These are phyloP conservation scores for Ascocoryne sarcoides DNA, from an alignment of 2,329 filamentous ascomycete genomes.

Conservation along the genomic window DNA sequence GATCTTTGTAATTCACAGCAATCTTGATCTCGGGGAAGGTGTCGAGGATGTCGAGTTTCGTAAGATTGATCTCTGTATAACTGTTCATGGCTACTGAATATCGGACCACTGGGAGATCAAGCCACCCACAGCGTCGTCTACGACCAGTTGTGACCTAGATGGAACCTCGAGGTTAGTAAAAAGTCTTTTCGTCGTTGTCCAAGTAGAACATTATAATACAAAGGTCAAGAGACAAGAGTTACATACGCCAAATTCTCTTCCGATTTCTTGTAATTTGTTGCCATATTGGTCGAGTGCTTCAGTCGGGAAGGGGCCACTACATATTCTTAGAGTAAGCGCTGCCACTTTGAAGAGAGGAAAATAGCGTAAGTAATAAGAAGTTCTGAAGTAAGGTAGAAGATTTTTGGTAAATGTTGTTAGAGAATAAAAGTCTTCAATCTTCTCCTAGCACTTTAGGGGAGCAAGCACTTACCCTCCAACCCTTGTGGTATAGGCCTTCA, in stretches of 20 bases:
- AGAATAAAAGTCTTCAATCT: too few relatives aligned
- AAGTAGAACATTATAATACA: too few relatives aligned
- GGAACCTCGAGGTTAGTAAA: neutral
- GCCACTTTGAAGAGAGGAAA: too few relatives aligned
- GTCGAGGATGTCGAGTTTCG: constrained; percentile 62
- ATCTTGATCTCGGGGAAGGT: constrained; percentile 67
- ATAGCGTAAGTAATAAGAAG: too few relatives aligned
- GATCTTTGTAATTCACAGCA: constrained; percentile 58
- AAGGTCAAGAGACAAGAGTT: too few relatives aligned
- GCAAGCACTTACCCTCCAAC: too few relatives aligned
- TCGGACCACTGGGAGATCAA: constrained; percentile 43
- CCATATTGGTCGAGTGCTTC: constrained; percentile 42
- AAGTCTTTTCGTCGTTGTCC: neutral
- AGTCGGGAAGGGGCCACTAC: constrained; percentile 57
- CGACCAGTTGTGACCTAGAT: constrained; percentile 31
- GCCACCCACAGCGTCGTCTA: constrained; percentile 51
- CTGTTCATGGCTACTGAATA: constrained; percentile 8
- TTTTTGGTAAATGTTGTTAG: too few relatives aligned
- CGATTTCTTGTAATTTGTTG: constrained; percentile 39
- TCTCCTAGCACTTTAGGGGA: too few relatives aligned
- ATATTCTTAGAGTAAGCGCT: constrained; percentile 36
- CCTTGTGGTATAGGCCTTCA: constrained; percentile 48
- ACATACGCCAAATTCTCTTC: constrained; percentile 32
- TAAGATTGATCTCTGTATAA: constrained; percentile 43
- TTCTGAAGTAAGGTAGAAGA: too few relatives aligned